Base-by-base conservation (phyloP, 2,329 filamentous ascomycete species). In the Cercospora nicotianae region DNA sequence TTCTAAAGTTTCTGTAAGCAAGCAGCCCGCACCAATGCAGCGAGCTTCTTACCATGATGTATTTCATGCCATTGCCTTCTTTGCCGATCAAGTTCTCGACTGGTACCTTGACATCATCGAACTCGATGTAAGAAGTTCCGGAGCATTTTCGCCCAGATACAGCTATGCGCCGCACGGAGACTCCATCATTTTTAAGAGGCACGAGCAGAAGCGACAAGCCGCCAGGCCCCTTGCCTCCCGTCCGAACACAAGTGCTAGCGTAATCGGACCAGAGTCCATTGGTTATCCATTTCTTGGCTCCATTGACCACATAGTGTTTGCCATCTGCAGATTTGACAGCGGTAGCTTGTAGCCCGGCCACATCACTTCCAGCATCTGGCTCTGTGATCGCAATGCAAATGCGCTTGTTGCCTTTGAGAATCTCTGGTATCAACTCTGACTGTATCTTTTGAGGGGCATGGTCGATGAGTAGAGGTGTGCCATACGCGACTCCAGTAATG, bases 381-480 rank as follows among this genome's bases (percentile, higher is more conserved):
- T 93, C 91, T 0, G 91, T 93, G 72, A 93, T 92, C 10, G 90
- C 91, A 72, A 93, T 92, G 75, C 91, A 93, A 16, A 83, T 83
- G 59, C 90, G 83, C 79, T 89, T 91, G 75, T 84, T 85, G 4
- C 89, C 89, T 0, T 84, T 86, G 12, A 93, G 80, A 1, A 92
- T 81, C 53, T 90, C 88, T 0, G 90, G 90, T 3, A 93, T 80
- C 70, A 90, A 88, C 10, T 84, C 82, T 71, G 90, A 87, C 77
- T 91, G 88, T 28, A 92, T 79, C 70, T 85, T 76, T 60, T 78
- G 77, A 73, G 80, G 85, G 7, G 87, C 90, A 75, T 89, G 92
- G 74, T 91, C 90, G 72, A 91, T 75, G 59, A 93, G 84, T 0
- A 90, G 90, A 0, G 90, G 89, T 3, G 92, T 84, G 5, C 89